Base-by-base conservation (phyloP, 108 stramenopile genomes). In the Skeletonema potamos region DNA sequence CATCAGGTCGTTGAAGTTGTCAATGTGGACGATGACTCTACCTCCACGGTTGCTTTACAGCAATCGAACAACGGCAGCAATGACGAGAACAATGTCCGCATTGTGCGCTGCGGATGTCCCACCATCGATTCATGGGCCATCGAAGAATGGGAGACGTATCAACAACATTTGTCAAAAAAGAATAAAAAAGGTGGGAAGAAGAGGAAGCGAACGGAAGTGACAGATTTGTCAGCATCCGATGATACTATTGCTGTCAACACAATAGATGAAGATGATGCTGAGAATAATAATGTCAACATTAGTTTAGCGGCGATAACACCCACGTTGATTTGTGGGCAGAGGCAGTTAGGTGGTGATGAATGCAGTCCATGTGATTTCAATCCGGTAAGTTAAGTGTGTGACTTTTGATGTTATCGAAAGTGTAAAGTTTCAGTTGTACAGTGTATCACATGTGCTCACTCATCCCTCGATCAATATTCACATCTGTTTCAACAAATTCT, bases 181-280 rank as follows among this genome's bases (percentile, higher is more conserved):
- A 69, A 65, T 3, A 69, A 71, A 64, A 68, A 79, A 66, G 41
- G 62, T 61, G 64, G 22, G 67, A 82, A 69, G 56, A 59, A 48
- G 64, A 55, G 66, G 32, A 58, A 66, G 26, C 43, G 60, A 0
- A 66, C 62, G 62, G 69, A 54, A 22, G 57, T 41, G 6, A 13
- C 27, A n/a, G 39, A 29, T 27, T 37, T 20, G 43, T 24, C 20
- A n/a, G n/a, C n/a, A 18, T 18, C 28, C 57, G 57, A 68, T 18
- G 36, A 28, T 32, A 6, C 4, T 1, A 29, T 63, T 46, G n/a
- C n/a, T n/a, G 43, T 15, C 29, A 22, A 1, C 4, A 33, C 22
- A 36, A 27, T 20, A n/a, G 63, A 55, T 20, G 11, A 57, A 70
- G 46, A 70, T 76, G 44, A 13, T 71, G 69, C 28, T 61, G 66